Evolutionary conservation across 2,329 filamentous ascomycete species (phyloP), one percentile per base, ranked within the genome.

Genomic region (Thelonectria blattea): DNA sequence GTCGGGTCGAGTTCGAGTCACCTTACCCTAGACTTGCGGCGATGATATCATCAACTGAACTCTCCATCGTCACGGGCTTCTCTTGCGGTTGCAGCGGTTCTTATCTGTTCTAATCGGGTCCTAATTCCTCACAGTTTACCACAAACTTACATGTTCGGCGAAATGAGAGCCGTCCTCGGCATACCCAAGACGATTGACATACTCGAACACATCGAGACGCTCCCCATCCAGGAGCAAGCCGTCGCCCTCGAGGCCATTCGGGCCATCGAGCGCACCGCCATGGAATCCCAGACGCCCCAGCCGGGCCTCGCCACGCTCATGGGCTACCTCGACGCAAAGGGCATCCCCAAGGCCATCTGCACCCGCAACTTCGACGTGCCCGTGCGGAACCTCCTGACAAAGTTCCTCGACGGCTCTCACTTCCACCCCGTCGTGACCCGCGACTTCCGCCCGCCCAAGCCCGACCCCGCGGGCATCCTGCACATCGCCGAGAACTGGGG

Each of bases 71-170:
- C 17, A 20, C 39, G n/a, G 8, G n/a, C 17, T 10, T 42, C 39
- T 42, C 39, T n/a, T 18, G 15, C 27, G 8, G 27, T 10, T 30
- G 27, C 8, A 9, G 27, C 27, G 27, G 10, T 17, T n/a, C 10
- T 43, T n/a, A 3, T 18, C 11, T 45, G 5, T 3, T 43, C 5
- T 34, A 27, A 7, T 3, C 2, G 6, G 9, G 20, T 43, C 8
- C 58, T 60, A 24, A 60, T n/a, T 0, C 2, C 45, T 53, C 15
- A 9, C 64, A 96, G 93, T 74, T 80, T 93, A 59, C 94, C 94
- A 0, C 94, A 98, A 77, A 95, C 91, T 68, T 92, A 97, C 83
- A 99, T 98, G 94, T 98, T 98, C 78, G 76, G 78, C 18, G 85
- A 96, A 72, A 98, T 99, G 94, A 89, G 89, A 65, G 73, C 79